Percentiles rank a stretch among this genome's conserved stretches.
Evolutionary conservation across 176 grass and related monocot species (phyloP).

Genomic region (Oropetium thomaeum): DNA sequence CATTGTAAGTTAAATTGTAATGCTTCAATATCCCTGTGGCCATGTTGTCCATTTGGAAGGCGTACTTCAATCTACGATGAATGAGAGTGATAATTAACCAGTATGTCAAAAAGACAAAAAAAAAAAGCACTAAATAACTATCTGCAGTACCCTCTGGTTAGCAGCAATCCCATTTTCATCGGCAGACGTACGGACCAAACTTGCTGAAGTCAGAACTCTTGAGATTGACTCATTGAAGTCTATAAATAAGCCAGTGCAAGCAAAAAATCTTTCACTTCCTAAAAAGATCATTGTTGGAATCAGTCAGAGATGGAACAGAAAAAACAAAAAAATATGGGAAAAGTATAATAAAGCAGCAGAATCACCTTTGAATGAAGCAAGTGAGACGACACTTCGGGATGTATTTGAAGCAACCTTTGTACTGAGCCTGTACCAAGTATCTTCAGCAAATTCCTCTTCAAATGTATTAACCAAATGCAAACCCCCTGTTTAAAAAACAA

Average conservation of each 20-base stretch:
- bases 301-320: background rate
- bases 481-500: background rate
- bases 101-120: background rate
- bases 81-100: slow-evolving; percentile 1
- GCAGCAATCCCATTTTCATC: too few species aligned
- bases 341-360: background rate
- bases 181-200: too few species aligned
- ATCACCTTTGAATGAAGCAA: slow-evolving; percentile 18
- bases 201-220: too few species aligned
- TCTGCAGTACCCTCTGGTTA: too few species aligned
- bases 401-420: background rate
- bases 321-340: background rate
- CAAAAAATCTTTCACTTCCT: background rate
- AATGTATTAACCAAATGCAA: background rate
- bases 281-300: background rate
- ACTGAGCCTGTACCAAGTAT: background rate
- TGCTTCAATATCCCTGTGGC: background rate
- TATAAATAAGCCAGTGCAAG: background rate
- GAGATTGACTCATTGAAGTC: too few species aligned
- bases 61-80: background rate
- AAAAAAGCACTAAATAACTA: too few species aligned
- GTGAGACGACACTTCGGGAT: slow-evolving; percentile 4
- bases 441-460: slow-evolving; percentile 8
- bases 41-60: background rate
- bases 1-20: too few species aligned